Evolutionary conservation across 116 monocot genomes (phyloP), one percentile per base, ranked within the genome.

Genomic region (Posidonia oceanica): DNA sequence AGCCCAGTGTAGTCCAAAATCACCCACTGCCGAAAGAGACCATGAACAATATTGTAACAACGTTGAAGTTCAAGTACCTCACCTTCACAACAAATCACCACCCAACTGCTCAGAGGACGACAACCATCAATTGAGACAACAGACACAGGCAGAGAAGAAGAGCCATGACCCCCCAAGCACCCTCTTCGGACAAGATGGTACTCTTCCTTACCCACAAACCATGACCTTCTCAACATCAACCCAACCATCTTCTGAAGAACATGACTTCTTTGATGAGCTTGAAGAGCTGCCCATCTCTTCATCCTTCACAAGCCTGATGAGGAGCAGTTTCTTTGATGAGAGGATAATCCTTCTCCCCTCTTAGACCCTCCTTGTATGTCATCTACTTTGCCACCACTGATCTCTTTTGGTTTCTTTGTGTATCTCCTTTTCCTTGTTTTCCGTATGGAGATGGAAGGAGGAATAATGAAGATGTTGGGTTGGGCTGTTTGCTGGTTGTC

Each of bases 211-310:
- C 5, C 53, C 74, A 54, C 59, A 61, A 20, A 20, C 13, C 7
- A 44, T 67, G 67, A 20, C 14, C 6, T 23, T 56, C 21, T n/a
- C 70, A 61, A 4, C 57, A 38, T 39, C 70, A 12, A 36, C 14
- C 15, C 56, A 58, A 39, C 70, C 57, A 41, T 70, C 70, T 18
- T 42, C 36, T 41, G 77, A 72, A 18, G 79, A 79, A 22, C 38
- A 74, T 67, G 81, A 81, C 69, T 81, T 89, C 81, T 89, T 79
- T 71, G 83, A 89, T 68, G 89, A 83, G 69, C 85, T 89, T 55
- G 89, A 77, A 57, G 89, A 89, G 79, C 61, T 87, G 4, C 83
- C 83, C 56, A 42, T 78, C 60, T 78, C 71, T 12, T 77, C 82
- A 61, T 61, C 77, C 36, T 70, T 76, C 70, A 61, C 79, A 61